Evolutionary conservation across 2,329 filamentous ascomycete genomes (phyloP).

Genomic region (Hysterium pulicare): DNA sequence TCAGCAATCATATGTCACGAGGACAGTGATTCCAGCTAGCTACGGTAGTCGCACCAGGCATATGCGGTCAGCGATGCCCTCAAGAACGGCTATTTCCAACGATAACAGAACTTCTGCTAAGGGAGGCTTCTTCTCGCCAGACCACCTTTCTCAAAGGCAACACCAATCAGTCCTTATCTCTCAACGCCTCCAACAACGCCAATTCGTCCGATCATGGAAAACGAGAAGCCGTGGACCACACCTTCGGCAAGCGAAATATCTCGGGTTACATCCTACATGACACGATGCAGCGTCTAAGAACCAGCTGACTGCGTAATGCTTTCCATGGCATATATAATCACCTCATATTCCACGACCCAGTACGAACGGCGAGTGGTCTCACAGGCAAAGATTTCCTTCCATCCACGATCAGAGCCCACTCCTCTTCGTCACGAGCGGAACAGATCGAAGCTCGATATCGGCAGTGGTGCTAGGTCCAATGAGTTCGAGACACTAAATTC

Average conservation of each 20-base stretch:
- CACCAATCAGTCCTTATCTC: neutral
- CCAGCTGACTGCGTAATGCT: neutral
- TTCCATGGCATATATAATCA: neutral
- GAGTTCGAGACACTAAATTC: no score
- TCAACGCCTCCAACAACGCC: neutral
- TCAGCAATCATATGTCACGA: neutral
- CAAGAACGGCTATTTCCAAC: neutral
- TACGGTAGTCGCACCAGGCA: neutral
- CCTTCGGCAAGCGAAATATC: no score
- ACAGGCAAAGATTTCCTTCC: neutral
- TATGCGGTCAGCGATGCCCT: neutral
- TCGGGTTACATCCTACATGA: no score
- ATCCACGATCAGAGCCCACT: no score
- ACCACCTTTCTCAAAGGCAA: no score
- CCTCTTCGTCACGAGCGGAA: no score
- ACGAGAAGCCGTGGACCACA: neutral
- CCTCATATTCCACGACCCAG: neutral
- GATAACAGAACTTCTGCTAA: no score
- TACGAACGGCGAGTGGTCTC: neutral
- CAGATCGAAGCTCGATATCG: no score
- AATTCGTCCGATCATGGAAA: neutral
- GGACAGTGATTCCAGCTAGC: neutral
- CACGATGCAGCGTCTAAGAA: no score
- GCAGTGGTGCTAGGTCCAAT: no score
- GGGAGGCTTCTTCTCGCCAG: no score